Evolutionary conservation across 2,329 filamentous ascomycete species (phyloP), one percentile per base, ranked within the genome.

Genomic region (Aaosphaeria pasadenensis): DNA sequence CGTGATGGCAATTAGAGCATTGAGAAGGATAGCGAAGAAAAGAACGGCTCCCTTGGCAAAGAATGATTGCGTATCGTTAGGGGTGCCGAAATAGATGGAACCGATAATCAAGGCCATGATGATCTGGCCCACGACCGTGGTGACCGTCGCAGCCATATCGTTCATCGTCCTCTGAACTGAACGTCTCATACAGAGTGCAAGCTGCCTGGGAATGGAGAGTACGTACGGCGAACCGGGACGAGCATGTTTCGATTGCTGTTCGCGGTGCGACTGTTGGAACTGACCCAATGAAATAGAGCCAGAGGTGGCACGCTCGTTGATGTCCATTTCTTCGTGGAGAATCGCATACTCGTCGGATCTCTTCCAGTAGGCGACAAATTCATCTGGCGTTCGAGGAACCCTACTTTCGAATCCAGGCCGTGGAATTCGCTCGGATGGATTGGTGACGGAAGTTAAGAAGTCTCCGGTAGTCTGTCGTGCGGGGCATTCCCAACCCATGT

Each of bases 391-490:
- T 9, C 74, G 69, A n/a, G 75, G 76, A 1, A 76, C 73, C 43
- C 63, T 67, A 52, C 70, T 62, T 56, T 77, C 73, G 51, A 63
- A 74, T 1, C 74, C 76, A 31, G 64, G 46, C n/a, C 56, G 59
- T 0, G 74, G 62, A 30, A 72, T 55, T 43, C 75, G 71, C 54
- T 78, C 75, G 33, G 67, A 56, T 1, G 76, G 55, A 35, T 73
- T 74, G 2, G 84, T 89, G 47, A 91, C 82, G 1, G 85, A 87
- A 0, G 87, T 91, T 28, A 91, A 70, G 65, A 91, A 92, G 57
- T 92, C 88, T 3, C 82, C 83, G 0, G 84, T 85, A 0, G 86
- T 90, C 59, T 88, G 85, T 3, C 86, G 78, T 3, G 77, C 67
- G 0, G 85, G 85, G 56, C 86, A 89, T 32, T 78, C 64, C 77